phyloP scores from a whole-genome alignment of 768 basidiomycete species.

The Exsudoporus frostii region DNA sequence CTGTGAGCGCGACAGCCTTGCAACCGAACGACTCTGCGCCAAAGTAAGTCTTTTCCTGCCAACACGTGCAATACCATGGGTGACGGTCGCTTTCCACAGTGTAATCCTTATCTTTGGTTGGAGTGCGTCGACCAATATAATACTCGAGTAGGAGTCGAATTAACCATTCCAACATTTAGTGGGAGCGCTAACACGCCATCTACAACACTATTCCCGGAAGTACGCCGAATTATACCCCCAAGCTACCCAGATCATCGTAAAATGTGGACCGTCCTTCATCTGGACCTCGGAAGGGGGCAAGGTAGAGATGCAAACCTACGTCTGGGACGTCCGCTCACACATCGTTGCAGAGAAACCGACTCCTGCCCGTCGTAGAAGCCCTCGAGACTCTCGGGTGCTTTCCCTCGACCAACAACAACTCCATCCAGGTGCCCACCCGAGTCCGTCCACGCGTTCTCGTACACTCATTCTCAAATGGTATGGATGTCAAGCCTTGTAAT shows the following conservation, averaged over 20 bases:
- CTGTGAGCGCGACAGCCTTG: background rate
- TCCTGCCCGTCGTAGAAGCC: constrained; percentile 22
- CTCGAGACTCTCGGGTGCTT: constrained; percentile 25
- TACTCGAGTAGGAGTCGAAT: background rate
- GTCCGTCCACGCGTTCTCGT: constrained; percentile 22
- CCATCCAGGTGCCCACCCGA: background rate
- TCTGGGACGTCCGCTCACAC: background rate
- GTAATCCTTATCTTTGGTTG: constrained; percentile 32
- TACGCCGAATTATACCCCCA: constrained; percentile 26
- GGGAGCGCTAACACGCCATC: constrained; percentile 26
- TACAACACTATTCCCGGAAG: constrained; percentile 24
- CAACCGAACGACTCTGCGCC: constrained; percentile 11
- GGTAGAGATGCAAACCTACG: constrained; percentile 4
- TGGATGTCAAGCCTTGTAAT: background rate
- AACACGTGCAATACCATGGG: background rate
- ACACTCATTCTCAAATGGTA: constrained; percentile 32
- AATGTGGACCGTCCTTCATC: constrained; percentile 21
- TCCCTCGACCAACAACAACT: background rate
- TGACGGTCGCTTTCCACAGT: constrained; percentile 7
- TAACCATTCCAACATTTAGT: constrained; percentile 9
- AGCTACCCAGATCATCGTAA: constrained; percentile 28
- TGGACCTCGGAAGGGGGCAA: constrained; percentile 10
- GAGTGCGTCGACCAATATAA: constrained; percentile 15
- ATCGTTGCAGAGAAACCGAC: constrained; percentile 11
- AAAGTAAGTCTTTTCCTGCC: constrained; percentile 14